A percentile compares a stretch with the other conserved stretches of the same genome.
phyloP scores from a whole-genome alignment of 2,329 filamentous ascomycete genomes.

The Talaromyces sp. region DNA sequence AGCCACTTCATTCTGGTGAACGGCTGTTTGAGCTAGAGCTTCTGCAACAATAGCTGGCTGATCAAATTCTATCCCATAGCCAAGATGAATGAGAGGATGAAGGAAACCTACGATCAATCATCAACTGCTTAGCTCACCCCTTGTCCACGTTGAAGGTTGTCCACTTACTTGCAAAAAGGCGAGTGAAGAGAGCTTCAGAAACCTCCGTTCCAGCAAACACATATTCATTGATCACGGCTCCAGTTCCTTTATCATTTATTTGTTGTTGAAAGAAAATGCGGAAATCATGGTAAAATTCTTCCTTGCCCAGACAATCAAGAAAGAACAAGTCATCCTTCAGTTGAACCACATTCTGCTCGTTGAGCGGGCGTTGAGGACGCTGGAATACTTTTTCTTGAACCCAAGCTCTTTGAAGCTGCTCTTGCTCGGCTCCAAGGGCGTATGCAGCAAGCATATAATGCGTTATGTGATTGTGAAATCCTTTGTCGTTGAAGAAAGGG shows the following conservation, averaged over 20 bases:
- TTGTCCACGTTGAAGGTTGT: too few relatives aligned
- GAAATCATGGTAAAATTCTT: slow-evolving; percentile 67
- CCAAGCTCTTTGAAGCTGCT: slow-evolving; percentile 54
- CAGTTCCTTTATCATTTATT: slow-evolving; percentile 63
- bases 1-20: slow-evolving; percentile 60
- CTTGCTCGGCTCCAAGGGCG: slow-evolving; percentile 66
- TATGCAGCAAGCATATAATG: slow-evolving; percentile 76
- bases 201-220: slow-evolving; percentile 56
- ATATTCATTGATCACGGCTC: slow-evolving; percentile 61
- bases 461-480: slow-evolving; percentile 78
- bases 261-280: slow-evolving; percentile 72
- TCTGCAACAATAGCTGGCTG: slow-evolving; percentile 80
- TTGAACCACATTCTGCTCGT: slow-evolving; percentile 63
- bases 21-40: slow-evolving; percentile 70
- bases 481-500: slow-evolving; percentile 71
- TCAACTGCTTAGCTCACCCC: neutral
- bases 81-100: slow-evolving; percentile 80
- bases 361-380: too few relatives aligned
- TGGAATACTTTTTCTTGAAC: neutral
- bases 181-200: neutral
- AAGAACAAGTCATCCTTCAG: slow-evolving; percentile 43
- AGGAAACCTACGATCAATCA: slow-evolving; percentile 48
- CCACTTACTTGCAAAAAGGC: slow-evolving; percentile 19
- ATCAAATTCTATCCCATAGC: slow-evolving; percentile 76
- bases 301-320: slow-evolving; percentile 59